Base-by-base conservation (phyloP, 352 stramenopile genomes). In the Phytophthora cactorum region DNA sequence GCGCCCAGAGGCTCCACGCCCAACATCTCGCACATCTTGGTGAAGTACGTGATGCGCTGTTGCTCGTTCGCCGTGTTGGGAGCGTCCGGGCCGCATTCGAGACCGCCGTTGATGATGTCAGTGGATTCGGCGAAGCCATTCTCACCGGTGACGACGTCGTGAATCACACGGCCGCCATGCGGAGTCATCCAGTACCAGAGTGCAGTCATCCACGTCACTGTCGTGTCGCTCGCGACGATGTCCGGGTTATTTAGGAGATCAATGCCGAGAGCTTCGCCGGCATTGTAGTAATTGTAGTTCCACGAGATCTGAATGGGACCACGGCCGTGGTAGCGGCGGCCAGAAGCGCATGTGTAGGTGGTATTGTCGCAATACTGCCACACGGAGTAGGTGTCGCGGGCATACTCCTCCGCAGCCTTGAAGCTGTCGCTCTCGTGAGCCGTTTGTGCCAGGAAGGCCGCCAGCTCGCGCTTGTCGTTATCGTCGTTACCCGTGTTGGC, bases 221-320 rank as follows among this genome's bases (percentile, higher is more conserved):
- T 45, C 1, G 54, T 64, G 41, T 81, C 59, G 8, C 52, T 75
- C 5, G 66, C 75, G n/a, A 86, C 76, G 25, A 77, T 69, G 8
- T 81, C 75, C 7, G 78, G 78, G 31, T 78, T 63, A 50, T 68
- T 41, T 1, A 86, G 59, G 0, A 86, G 70, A 22, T 86, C 75
- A 36, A 84, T 58, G 22, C 66, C 69, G 0, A 83, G 61, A 0
- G 66, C 75, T 53, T 78, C 32, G 15, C 78, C 75, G 1, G 74
- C 75, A 27, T 66, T 61, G 29, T 70, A 73, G 64, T 86, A 86
- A 60, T 86, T 86, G 66, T 82, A 86, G 68, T 84, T 86, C 78
- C 75, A 86, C n/a, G 70, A 77, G 43, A 86, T 55, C 61, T 80
- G 70, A 51, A 84, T 84, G 11, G 78, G 64, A 15, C 78, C 78